Conservation (phyloP, 129 eudicot genomes). For the Oenanthe sinensis region DNA sequence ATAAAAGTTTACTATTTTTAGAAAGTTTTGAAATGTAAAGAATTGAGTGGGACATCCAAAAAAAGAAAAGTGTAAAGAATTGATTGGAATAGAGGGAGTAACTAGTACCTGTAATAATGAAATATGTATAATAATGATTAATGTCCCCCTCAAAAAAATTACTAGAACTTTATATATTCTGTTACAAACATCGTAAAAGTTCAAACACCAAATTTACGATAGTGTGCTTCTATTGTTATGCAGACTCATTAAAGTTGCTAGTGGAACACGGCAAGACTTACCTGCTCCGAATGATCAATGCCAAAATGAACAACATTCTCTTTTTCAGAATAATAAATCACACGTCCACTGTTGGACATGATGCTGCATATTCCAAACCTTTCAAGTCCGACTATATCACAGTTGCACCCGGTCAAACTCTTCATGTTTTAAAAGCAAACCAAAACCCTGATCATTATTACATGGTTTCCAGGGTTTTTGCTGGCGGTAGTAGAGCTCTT, state of each 20-base stretch:
- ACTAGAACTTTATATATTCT: too few relatives aligned
- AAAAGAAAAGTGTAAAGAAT: too few relatives aligned
- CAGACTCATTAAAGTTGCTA: not conserved
- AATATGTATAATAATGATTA: not conserved
- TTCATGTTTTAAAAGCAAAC: not conserved
- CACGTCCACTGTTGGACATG: not conserved
- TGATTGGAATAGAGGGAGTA: too few relatives aligned
- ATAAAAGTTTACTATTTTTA: too few relatives aligned
- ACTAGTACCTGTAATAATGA: too few relatives aligned
- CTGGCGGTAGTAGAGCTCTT: slow-evolving; percentile 5
- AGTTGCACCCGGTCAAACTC: not conserved
- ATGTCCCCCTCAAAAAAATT: not conserved
- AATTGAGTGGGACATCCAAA: too few relatives aligned
- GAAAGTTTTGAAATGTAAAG: too few relatives aligned
- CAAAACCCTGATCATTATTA: slow-evolving; percentile 24
- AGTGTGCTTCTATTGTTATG: not conserved
- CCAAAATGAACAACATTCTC: slow-evolving; percentile 44
- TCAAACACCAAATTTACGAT: too few relatives aligned
- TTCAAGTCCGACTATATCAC: not conserved
- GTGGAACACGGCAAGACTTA: not conserved
- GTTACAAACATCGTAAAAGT: not conserved
- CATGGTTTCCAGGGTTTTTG: slow-evolving; percentile 36
- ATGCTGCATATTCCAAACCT: not conserved
- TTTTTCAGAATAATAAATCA: slow-evolving; percentile 30
- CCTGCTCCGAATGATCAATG: slow-evolving; percentile 42